Base-by-base conservation (phyloP, 2,329 filamentous ascomycete genomes). In the Xylariaceae sp. region DNA sequence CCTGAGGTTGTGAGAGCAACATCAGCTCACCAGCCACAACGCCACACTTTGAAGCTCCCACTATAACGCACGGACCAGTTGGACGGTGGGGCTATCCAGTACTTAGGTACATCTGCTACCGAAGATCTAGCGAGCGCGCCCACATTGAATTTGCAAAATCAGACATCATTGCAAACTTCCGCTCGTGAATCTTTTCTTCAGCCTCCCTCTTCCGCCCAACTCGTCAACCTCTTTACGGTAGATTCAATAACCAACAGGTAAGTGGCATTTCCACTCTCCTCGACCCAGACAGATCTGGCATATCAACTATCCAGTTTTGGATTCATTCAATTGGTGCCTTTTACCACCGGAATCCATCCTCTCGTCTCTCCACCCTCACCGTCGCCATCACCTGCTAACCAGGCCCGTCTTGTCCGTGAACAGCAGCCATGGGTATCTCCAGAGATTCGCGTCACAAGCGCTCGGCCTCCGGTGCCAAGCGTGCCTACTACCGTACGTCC, bases 391-490 rank as follows among this genome's bases (percentile, higher is more conserved):
- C 23, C n/a, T 45, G 59, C 63, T 65, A 66, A 73, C 64, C 8
- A 65, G 53, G 2, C 61, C 37, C 63, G 61, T 69, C 60, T 61
- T 58, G 69, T 73, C 68, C 78, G 88, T 83, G 83, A 82, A 83
- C 82, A 82, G 87, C 87, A 89, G 90, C 88, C 83, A 93, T 93
- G 89, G 90, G 94, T 99, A 97, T 99, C 85, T 97, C 93, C 82
- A 90, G 94, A 85, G 93, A 97, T 84, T 96, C 92, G 80, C 92
- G 94, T 85, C 94, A 99, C 88, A 99, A 99, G 90, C 92, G 94
- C 84, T 92, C 92, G 82, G 92, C 93, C 80, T 90, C 95, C 80
- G 95, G 94, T 86, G 94, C 95, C 77, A 99, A 99, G 89, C 88
- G 89, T 79, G 85, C 89, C 82, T 89, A 88, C 83, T 94, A 93